Evolutionary conservation across 768 basidiomycete genomes (phyloP), one percentile per base, ranked within the genome.

Genomic region (Suillus hirtellus): DNA sequence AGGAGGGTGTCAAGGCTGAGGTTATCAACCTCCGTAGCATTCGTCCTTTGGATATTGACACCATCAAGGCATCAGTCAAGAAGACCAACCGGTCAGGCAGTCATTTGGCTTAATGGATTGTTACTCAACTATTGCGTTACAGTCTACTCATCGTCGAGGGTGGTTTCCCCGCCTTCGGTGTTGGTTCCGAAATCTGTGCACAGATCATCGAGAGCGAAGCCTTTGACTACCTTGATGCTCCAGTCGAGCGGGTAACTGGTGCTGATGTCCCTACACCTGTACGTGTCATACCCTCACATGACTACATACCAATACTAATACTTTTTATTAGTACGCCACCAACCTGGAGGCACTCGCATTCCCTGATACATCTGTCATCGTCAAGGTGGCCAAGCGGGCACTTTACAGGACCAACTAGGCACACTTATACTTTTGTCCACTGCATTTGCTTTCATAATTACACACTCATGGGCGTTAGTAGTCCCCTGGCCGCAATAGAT

Each of bases 151-250:
- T 92, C 63, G 96, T 95, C 59, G 97, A 99, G 79, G 96, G 96
- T 77, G 97, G 97, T 44, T 99, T 97, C 94, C 97, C 97, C 44
- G 89, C 86, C 58, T 99, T 98, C 76, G 95, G 97, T 80, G 96
- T 99, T 61, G 97, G 97, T 67, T 96, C 95, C 70, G 97, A 99
- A 79, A 96, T 99, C 71, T 93, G 93, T 69, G 97, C 97, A 15
- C 96, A 99, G 77, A 94, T 99, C 69, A 84, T 96, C 61, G 97
- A 99, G 84, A 93, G 93, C 69, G 94, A 97, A 71, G 96, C 95
- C 3, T 99, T 96, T 73, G 95, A 99, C 80, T 98, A 94, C 81
- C 89, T 99, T 42, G 97, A 99, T 79, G 96, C 96, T 21, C 95
- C 97, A 15, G 93, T 98, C 61, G 97, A 99, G 83, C 90, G 97